Evolutionary conservation across 371 early-diverging fungal species (phyloP).

Genomic region (Funneliformis caledonium): DNA sequence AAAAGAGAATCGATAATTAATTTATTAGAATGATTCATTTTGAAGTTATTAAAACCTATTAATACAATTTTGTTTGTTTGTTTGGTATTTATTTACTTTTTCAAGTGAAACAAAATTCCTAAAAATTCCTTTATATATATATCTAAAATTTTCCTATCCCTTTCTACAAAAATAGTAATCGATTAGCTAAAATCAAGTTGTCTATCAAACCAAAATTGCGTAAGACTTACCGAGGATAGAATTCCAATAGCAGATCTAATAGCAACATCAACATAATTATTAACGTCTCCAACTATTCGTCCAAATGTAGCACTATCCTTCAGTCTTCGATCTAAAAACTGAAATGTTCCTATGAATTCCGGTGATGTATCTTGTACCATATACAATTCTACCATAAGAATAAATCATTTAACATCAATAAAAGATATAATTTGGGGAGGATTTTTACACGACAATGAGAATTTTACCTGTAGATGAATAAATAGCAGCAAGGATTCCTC

Average conservation of each 20-base stretch:
- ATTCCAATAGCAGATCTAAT: slow-evolving; percentile 53
- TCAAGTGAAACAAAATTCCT: too few relatives aligned
- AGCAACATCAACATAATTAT: slow-evolving; percentile 54
- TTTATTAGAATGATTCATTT: too few relatives aligned
- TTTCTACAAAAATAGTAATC: neutral
- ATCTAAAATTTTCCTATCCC: neutral
- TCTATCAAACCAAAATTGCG: neutral
- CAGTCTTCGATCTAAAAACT: slow-evolving; percentile 80
- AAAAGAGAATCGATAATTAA: too few relatives aligned
- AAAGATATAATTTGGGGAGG: neutral
- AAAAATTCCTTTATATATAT: too few relatives aligned
- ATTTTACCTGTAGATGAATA: slow-evolving; percentile 73
- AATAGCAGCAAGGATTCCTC: slow-evolving; percentile 77
- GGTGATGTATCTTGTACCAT: slow-evolving; percentile 87
- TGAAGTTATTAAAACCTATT: too few relatives aligned
- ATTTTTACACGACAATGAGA: neutral
- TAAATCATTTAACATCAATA: neutral
- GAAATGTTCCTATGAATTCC: slow-evolving; percentile 69
- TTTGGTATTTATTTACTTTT: too few relatives aligned
- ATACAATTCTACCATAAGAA: slow-evolving; percentile 64
- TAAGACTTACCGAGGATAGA: slow-evolving; percentile 51
- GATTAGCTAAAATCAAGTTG: neutral
- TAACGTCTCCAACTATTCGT: slow-evolving; percentile 56
- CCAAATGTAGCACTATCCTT: slow-evolving; percentile 71
- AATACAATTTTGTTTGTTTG: too few relatives aligned